Evolutionary conservation across 2,329 filamentous ascomycete species (phyloP).

Genomic region (Aspergillus sp.): DNA sequence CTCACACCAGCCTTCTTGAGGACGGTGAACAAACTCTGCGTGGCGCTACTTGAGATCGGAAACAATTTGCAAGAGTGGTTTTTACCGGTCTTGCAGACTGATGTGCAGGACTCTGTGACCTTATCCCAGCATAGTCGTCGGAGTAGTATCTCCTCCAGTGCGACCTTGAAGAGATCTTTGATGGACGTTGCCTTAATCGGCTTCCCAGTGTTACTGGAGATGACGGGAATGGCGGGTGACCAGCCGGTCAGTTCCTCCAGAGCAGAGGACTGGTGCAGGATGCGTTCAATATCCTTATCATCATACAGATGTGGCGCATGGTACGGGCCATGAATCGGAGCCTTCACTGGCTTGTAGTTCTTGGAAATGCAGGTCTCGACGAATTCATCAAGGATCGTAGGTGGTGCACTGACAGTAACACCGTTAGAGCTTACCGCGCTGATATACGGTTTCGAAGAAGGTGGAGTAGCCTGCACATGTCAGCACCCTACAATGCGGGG

Average conservation of each 20-base stretch:
- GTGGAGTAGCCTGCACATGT: slow-evolving; percentile 44
- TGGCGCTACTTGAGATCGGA: slow-evolving; percentile 36
- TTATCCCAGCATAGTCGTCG: slow-evolving; percentile 46
- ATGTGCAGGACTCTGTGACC: slow-evolving; percentile 36
- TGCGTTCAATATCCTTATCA: slow-evolving; percentile 53
- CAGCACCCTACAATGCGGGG: slow-evolving; percentile 5
- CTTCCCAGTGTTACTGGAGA: slow-evolving; percentile 43
- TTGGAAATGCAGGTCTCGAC: slow-evolving; percentile 53
- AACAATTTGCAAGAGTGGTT: slow-evolving; percentile 26
- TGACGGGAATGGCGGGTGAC: slow-evolving; percentile 35
- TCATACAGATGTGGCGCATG: slow-evolving; percentile 60
- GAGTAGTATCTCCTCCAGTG: slow-evolving; percentile 42
- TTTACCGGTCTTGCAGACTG: slow-evolving; percentile 20
- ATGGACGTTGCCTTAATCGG: slow-evolving; percentile 31
- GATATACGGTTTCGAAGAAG: slow-evolving; percentile 57
- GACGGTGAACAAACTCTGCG: slow-evolving; percentile 34
- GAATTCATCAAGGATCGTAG: slow-evolving; percentile 54
- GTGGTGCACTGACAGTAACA: slow-evolving; percentile 61
- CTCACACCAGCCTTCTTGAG: slow-evolving; percentile 33
- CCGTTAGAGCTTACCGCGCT: slow-evolving; percentile 62
- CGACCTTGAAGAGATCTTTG: slow-evolving; percentile 33
- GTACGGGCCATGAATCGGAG: slow-evolving; percentile 60
- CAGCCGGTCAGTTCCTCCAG: slow-evolving; percentile 30
- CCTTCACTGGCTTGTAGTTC: slow-evolving; percentile 53
- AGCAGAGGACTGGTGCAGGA: slow-evolving; percentile 43